Evolutionary conservation across 2,329 filamentous ascomycete species (phyloP).

Genomic region (Teratosphaeria epicoccoides): DNA sequence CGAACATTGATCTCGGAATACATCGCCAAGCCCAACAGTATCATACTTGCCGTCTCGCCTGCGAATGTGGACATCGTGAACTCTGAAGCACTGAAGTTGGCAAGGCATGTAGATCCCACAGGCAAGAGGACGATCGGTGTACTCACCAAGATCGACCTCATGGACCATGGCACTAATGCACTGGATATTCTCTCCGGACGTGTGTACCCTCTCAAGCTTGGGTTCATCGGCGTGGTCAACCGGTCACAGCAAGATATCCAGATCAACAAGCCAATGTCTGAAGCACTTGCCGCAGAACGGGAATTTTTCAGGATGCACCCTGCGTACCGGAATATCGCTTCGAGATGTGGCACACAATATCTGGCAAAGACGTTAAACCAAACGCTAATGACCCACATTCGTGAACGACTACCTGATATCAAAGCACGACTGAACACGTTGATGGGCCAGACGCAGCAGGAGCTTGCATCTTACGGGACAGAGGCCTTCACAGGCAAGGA

Average conservation of each 20-base stretch:
- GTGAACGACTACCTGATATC: conserved; percentile 91
- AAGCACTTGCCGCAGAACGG: conserved; percentile 77
- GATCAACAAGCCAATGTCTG: conserved; percentile 84
- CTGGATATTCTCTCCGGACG: conserved; percentile 94
- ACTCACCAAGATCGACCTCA: conserved; percentile 90
- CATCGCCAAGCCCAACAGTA: conserved; percentile 97
- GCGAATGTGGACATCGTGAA: conserved; percentile 98
- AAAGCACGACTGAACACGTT: conserved; percentile 94
- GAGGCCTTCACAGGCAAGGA: conserved; percentile 97
- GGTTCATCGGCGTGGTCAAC: conserved; percentile 97
- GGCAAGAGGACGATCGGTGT: conserved; percentile 93
- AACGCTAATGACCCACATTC: conserved; percentile 92
- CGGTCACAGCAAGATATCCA: conserved; percentile 97
- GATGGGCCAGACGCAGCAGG: conserved; percentile 99
- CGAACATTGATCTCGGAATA: conserved; percentile 94
- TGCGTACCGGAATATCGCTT: conserved; percentile 92
- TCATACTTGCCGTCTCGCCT: conserved; percentile 89
- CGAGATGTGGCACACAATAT: conserved; percentile 84
- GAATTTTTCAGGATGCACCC: conserved; percentile 98
- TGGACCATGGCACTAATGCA: conserved; percentile 98
- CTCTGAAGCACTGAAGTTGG: conserved; percentile 92
- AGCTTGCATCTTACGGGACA: conserved; percentile 93
- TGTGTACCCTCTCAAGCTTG: conserved; percentile 91
- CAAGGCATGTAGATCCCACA: conserved; percentile 90
- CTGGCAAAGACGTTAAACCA: conserved; percentile 90